phyloP scores from a whole-genome alignment of 768 basidiomycete genomes.

The Leucosporidium yakuticum region DNA sequence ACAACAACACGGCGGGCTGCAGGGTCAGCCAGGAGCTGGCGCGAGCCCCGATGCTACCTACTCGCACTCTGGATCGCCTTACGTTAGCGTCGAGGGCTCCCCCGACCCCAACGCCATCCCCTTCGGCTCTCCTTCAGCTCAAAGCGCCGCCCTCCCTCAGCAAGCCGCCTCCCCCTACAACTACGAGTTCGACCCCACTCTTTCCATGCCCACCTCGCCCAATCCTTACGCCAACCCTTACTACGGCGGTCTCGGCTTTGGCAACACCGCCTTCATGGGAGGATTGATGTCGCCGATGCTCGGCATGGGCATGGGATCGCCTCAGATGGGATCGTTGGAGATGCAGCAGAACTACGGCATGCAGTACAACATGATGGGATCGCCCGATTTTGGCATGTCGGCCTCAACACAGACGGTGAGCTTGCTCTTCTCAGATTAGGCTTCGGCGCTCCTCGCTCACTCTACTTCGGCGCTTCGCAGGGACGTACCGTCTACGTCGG shows the following conservation, averaged over 20 bases:
- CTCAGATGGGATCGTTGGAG: not conserved
- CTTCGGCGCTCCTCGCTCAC: not conserved
- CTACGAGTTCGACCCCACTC: constrained; percentile 17
- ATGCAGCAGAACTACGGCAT: constrained; percentile 8
- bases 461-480: not conserved
- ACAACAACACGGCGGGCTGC: not conserved
- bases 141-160: not conserved
- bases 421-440: not conserved
- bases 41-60: not conserved
- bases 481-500: constrained; percentile 90
- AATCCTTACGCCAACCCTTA: constrained; percentile 1
- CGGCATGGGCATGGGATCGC: not conserved
- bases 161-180: not conserved
- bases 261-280: constrained; percentile 20
- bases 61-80: constrained; percentile 15
- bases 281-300: constrained; percentile 21
- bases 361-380: constrained; percentile 19
- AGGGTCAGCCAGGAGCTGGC: not conserved
- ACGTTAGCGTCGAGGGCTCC: not conserved
- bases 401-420: constrained; percentile 23
- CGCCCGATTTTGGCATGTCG: constrained; percentile 7
- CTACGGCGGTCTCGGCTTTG: constrained; percentile 9
- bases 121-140: constrained; percentile 7
- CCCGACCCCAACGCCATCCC: constrained; percentile 3
- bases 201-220: constrained; percentile 18